phyloP scores from a whole-genome alignment of 2,329 filamentous ascomycete species.

The Penicillium sp. region DNA sequence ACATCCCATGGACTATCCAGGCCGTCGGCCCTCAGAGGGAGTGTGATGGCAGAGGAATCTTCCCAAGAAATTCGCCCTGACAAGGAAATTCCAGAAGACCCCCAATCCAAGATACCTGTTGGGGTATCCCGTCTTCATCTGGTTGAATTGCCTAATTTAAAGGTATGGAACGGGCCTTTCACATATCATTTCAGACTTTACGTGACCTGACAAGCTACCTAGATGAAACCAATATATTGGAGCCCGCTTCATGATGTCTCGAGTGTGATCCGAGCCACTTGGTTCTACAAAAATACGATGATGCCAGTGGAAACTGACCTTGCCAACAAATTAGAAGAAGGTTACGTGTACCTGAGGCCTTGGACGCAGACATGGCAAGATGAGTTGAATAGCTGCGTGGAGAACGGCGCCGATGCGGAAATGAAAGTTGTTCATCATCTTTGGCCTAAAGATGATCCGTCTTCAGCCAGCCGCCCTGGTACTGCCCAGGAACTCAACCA shows the following conservation, averaged over 20 bases:
- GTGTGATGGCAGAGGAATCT: constrained; percentile 20
- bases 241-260: constrained; percentile 85
- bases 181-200: neutral
- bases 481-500: constrained; percentile 34
- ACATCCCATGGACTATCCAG: constrained; percentile 17
- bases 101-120: constrained; percentile 63
- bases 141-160: constrained; percentile 71
- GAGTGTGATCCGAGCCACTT: constrained; percentile 76
- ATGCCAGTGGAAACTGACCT: constrained; percentile 76
- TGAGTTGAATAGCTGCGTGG: constrained; percentile 81
- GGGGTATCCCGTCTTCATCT: constrained; percentile 86
- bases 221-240: constrained; percentile 98
- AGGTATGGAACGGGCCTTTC: constrained; percentile 21
- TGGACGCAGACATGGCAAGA: constrained; percentile 92
- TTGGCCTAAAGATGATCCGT: constrained; percentile 59
- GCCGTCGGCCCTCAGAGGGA: constrained; percentile 24
- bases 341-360: constrained; percentile 76
- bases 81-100: constrained; percentile 24
- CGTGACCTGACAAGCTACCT: constrained; percentile 18
- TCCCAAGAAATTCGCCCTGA: constrained; percentile 10
- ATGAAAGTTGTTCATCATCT: constrained; percentile 80
- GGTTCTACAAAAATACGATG: constrained; percentile 98
- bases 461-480: constrained; percentile 30
- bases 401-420: constrained; percentile 83
- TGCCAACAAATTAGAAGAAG: constrained; percentile 87